phyloP scores from a whole-genome alignment of 805 yeast genomes.

The Teunomyces cretensis region DNA sequence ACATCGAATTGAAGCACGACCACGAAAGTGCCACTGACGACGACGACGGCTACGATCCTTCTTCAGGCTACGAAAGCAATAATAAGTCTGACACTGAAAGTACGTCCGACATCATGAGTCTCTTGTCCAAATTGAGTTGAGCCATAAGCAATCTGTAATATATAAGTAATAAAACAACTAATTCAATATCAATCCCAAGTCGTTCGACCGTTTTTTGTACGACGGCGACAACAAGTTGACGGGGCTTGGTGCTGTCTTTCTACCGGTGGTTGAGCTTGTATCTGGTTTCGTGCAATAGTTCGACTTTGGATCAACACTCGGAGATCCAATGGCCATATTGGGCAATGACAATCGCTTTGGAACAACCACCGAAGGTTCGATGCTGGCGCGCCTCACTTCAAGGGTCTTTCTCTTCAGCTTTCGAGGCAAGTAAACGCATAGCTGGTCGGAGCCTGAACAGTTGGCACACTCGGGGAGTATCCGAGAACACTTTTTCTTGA shows the following conservation, averaged over 20 bases:
- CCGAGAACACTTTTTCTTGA: slow-evolving; percentile 31
- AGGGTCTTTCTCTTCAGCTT: slow-evolving; percentile 11
- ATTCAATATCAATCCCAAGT: slow-evolving; percentile 9
- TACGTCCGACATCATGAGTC: slow-evolving; percentile 27
- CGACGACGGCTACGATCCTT: slow-evolving; percentile 20
- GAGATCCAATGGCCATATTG: background rate
- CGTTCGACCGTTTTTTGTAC: slow-evolving; percentile 4
- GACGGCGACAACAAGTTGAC: background rate
- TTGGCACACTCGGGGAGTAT: slow-evolving; percentile 31
- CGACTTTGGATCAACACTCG: background rate
- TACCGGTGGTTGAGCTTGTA: background rate
- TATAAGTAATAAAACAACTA: background rate
- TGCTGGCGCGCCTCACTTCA: background rate
- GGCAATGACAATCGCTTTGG: background rate
- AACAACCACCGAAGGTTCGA: background rate
- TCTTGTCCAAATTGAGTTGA: slow-evolving; percentile 30
- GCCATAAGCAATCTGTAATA: background rate
- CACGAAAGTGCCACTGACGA: slow-evolving; percentile 13
- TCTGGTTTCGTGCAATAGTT: background rate
- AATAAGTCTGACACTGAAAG: background rate
- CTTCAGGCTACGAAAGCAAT: slow-evolving; percentile 12
- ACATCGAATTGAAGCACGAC: slow-evolving; percentile 29
- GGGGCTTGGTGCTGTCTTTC: too few relatives aligned
- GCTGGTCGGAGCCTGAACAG: slow-evolving; percentile 29
- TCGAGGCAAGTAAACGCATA: slow-evolving; percentile 25